A percentile compares a stretch with the other conserved stretches of the same genome.
Conservation (phyloP, 257 asterid species). For the Vinca minor region DNA sequence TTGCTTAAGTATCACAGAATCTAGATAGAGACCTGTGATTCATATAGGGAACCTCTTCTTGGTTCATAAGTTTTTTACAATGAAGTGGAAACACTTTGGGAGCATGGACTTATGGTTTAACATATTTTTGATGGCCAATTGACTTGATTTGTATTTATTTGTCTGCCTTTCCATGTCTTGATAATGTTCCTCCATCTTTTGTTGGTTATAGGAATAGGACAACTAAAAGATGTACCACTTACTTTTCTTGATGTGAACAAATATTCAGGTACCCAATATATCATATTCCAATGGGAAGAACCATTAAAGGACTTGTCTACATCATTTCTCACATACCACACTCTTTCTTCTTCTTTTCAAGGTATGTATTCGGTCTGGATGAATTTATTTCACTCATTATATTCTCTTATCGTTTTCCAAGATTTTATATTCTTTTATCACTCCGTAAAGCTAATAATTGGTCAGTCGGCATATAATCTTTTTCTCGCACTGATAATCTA, state of each 20-base stretch:
- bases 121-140: background rate
- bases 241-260: constrained; percentile 13
- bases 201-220: constrained; percentile 1
- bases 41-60: background rate
- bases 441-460: background rate
- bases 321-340: constrained; percentile 47
- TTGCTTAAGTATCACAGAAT: background rate
- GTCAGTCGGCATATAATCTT: constrained; percentile 1
- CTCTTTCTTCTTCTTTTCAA: constrained; percentile 50
- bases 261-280: constrained; percentile 48
- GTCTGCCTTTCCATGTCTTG: background rate
- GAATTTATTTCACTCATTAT: background rate
- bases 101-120: background rate
- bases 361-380: constrained; percentile 18
- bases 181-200: background rate
- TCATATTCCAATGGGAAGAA: constrained; percentile 46
- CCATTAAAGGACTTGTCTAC: constrained; percentile 42
- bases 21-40: background rate
- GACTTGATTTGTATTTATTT: background rate
- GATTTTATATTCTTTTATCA: background rate
- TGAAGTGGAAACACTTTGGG: background rate
- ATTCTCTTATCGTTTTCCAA: constrained; percentile 6
- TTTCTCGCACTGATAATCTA: background rate
- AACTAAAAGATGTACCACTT: background rate
- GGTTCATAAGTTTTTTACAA: background rate